Evolutionary conservation across 352 stramenopile species (phyloP).

Genomic region (Globisporangium cederbergense): DNA sequence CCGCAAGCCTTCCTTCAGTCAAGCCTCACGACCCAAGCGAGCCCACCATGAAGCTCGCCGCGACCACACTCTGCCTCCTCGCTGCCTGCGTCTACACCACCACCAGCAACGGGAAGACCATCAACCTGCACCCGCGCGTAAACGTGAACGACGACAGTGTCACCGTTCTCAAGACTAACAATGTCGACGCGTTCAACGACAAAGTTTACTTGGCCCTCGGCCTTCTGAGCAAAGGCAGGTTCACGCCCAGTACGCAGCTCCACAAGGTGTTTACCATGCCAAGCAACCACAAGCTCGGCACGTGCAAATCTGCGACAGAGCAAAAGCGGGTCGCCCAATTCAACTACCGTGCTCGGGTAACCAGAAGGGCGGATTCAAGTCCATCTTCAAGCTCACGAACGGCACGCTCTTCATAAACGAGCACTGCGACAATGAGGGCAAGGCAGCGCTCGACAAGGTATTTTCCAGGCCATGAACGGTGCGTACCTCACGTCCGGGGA

Average conservation of each 20-base stretch:
- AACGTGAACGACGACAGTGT: too few species aligned
- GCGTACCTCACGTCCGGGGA: background rate
- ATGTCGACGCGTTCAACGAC: background rate
- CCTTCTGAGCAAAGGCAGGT: too few species aligned
- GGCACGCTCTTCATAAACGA: background rate
- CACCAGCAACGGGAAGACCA: background rate
- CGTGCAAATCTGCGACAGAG: too few species aligned
- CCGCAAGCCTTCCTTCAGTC: background rate
- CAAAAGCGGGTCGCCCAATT: background rate
- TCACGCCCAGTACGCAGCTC: too few species aligned
- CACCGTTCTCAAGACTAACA: too few species aligned
- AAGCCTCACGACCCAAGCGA: background rate
- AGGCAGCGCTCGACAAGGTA: background rate
- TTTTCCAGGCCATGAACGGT: background rate
- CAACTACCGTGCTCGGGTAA: background rate
- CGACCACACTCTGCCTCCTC: background rate
- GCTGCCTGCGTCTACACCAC: background rate
- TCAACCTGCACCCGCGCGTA: too few species aligned
- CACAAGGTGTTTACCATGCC: too few species aligned
- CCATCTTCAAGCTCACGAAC: background rate
- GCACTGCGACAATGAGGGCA: background rate
- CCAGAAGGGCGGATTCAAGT: background rate
- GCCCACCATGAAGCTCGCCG: background rate
- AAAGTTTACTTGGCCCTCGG: too few species aligned
- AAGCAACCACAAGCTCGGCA: too few species aligned